Conservation (phyloP, 2,329 filamentous ascomycete genomes). For the Monosporascus cannonballus region DNA sequence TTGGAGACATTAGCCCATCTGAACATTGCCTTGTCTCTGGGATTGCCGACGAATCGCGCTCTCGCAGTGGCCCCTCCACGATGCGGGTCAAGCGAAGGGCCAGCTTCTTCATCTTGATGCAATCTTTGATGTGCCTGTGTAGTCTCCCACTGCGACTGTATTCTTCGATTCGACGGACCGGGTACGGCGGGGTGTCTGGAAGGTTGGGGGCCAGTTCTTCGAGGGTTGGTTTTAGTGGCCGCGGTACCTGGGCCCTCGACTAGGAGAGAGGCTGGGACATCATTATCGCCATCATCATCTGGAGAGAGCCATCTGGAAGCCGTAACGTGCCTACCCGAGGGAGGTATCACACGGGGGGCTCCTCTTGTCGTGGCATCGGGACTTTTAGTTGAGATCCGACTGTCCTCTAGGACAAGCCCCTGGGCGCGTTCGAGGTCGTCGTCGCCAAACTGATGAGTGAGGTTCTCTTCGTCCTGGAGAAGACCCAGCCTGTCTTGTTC, state of each 20-base stretch:
- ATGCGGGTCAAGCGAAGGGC: conserved; percentile 7
- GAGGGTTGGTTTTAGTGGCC: conserved; percentile 17
- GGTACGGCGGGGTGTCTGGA: conserved; percentile 27
- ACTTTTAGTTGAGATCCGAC: conserved; percentile 37
- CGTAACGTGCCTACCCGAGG: conserved; percentile 9
- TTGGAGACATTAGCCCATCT: conserved; percentile 89
- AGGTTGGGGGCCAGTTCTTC: conserved; percentile 16
- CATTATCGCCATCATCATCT: conserved; percentile 41
- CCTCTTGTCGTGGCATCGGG: conserved; percentile 15
- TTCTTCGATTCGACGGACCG: conserved; percentile 37
- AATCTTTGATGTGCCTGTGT: conserved; percentile 45
- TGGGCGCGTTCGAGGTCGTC: conserved; percentile 40
- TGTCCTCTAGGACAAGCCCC: conserved; percentile 38
- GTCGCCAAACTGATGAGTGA: conserved; percentile 44
- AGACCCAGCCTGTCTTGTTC: conserved; percentile 34
- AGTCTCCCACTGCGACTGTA: conserved; percentile 49
- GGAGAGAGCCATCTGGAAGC: conserved; percentile 23
- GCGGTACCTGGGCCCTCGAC: conserved; percentile 41
- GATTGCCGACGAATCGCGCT: conserved; percentile 21
- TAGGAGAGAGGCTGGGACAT: conserved; percentile 58
- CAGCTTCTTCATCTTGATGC: conserved; percentile 33
- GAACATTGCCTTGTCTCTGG: conserved; percentile 78
- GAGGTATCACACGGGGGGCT: conserved; percentile 7
- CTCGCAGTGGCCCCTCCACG: conserved; percentile 13
- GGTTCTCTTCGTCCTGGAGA: conserved; percentile 47